Percentiles rank a stretch among this genome's conserved stretches.
Conservation (phyloP, 106 monocot species). For the Acorus calamus region DNA sequence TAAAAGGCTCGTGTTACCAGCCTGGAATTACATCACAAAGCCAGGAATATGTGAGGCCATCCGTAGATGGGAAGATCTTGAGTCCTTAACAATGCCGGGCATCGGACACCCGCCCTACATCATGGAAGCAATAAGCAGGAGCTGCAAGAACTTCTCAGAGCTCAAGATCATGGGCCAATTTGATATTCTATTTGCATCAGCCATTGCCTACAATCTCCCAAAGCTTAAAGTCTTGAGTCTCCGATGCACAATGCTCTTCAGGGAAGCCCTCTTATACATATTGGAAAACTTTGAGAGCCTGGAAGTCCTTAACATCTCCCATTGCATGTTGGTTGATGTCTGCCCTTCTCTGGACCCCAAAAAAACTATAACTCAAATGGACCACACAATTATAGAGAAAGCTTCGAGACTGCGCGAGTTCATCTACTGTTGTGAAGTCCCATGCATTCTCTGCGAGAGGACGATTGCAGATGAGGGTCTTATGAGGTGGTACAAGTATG, state of each 20-base stretch:
- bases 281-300: slow-evolving; percentile 44
- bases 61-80: slow-evolving; percentile 54
- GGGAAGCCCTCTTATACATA: slow-evolving; percentile 45
- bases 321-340: slow-evolving; percentile 52
- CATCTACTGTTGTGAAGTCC: slow-evolving; percentile 35
- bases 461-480: slow-evolving; percentile 62
- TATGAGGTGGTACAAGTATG: slow-evolving; percentile 92
- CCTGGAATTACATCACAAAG: slow-evolving; percentile 91
- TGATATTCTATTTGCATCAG: slow-evolving; percentile 45
- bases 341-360: slow-evolving; percentile 25
- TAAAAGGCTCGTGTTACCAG: slow-evolving; percentile 70
- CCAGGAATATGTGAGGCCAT: slow-evolving; percentile 65
- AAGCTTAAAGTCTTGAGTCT: slow-evolving; percentile 66
- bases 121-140: slow-evolving; percentile 65
- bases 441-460: slow-evolving; percentile 49
- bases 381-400: slow-evolving; percentile 27
- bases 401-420: slow-evolving; percentile 45
- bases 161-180: slow-evolving; percentile 84
- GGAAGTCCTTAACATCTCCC: slow-evolving; percentile 86
- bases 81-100: slow-evolving; percentile 82
- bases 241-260: slow-evolving; percentile 60
- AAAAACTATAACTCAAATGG: slow-evolving; percentile 25
- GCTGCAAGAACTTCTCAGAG: slow-evolving; percentile 70
- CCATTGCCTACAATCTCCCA: slow-evolving; percentile 45
- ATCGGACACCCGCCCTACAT: slow-evolving; percentile 70